Base-by-base conservation (phyloP, 176 grass and related monocot genomes). In the Dendrocalamus sinicus region DNA sequence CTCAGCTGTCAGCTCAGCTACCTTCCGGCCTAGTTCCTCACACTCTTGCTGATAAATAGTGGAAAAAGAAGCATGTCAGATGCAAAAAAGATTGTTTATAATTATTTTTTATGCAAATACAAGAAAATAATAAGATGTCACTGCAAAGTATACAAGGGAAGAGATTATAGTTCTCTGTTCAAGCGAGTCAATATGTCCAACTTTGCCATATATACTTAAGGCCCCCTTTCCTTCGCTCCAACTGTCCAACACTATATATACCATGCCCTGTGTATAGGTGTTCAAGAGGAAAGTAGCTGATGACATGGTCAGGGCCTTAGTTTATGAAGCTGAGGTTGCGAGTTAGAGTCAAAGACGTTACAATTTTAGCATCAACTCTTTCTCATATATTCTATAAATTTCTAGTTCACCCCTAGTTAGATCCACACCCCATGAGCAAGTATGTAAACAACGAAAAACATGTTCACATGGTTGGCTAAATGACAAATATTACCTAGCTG, bases 31-130 rank as follows among this genome's bases (percentile, higher is more conserved):
- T 89, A 92, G 67, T 51, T 90, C 93, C 57, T 95, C 93, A 12
- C 93, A 95, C 87, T 95, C 93, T 92, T 92, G 93, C 93, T 95
- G 93, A 50, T 62, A 86, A 63, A 83, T 3, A 45, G 35, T 46
- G 26, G 51, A 12, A 48, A 70, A 48, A 6, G 0, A 75, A 68
- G 44, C 24, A 62, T 20, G 45, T 39, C 6, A 77, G 19, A 30
- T 28, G 41, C 44, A 10, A 67, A 69, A 43, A 1, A 4, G 13
- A 43, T 57, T 24, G 22, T n/a, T 44, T 67, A 17, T 40, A 53
- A 89, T 43, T 10, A 61, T 2, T 35, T 10, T 30, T 23, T 55
- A 39, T 68, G 8, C 3, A 26, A 60, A 63, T 45, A 50, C 12
- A 70, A 70, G 37, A 20, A 77, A 64, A 45, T 68, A 88, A 23